Evolutionary conservation across 2,329 filamentous ascomycete species (phyloP).

Genomic region (Ophiostoma montium): DNA sequence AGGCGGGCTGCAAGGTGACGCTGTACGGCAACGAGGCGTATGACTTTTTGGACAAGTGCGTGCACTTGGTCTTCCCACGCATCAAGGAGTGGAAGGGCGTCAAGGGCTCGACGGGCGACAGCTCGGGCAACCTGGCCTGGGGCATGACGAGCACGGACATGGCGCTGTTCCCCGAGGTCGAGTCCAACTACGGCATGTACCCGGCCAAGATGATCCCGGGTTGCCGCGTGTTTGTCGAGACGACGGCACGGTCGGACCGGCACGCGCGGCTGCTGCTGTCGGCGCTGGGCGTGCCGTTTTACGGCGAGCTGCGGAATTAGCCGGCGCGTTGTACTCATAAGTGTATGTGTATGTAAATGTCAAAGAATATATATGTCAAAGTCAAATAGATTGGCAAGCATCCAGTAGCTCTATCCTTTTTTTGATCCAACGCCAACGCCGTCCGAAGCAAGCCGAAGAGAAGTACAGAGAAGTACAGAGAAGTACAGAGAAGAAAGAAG

Average conservation of each 20-base stretch:
- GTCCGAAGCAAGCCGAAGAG: too few relatives aligned
- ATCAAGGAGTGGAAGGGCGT: slow-evolving; percentile 91
- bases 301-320: slow-evolving; percentile 33
- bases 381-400: too few relatives aligned
- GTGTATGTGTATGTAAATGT: background rate
- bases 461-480: background rate
- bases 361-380: too few relatives aligned
- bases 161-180: slow-evolving; percentile 81
- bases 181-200: slow-evolving; percentile 70
- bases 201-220: slow-evolving; percentile 65
- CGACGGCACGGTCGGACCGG: slow-evolving; percentile 69
- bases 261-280: slow-evolving; percentile 67
- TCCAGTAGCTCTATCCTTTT: slow-evolving; percentile 1
- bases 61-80: slow-evolving; percentile 80
- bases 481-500: slow-evolving; percentile 2
- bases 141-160: slow-evolving; percentile 65
- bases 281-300: slow-evolving; percentile 65
- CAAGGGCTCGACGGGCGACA: slow-evolving; percentile 58
- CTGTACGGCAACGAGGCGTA: slow-evolving; percentile 69
- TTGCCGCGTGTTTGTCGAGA: slow-evolving; percentile 71
- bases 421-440: slow-evolving; percentile 3
- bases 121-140: slow-evolving; percentile 73
- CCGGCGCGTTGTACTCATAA: background rate
- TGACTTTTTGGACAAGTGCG: slow-evolving; percentile 78
- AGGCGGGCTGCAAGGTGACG: slow-evolving; percentile 62